Base-by-base conservation (phyloP, 305 asterid genomes). In the Fraxinus sp. region DNA sequence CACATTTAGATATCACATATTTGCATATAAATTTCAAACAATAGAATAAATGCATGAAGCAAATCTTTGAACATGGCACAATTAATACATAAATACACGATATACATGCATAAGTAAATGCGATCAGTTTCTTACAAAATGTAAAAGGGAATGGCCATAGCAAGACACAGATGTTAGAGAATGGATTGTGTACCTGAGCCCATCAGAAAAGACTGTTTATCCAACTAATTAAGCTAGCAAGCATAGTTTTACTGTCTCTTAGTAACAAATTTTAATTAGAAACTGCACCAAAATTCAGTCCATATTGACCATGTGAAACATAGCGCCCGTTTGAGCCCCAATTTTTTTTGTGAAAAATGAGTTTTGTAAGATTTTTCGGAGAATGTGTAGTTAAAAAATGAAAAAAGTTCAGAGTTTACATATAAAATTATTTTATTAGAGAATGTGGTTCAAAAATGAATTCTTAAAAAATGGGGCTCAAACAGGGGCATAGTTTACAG, bases 161-260 rank as follows among this genome's bases (percentile, higher is more conserved):
- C 66, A 55, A 55, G 66, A 55, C 66, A 55, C 10, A n/a, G 66
- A n/a, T 6, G 26, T n/a, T 18, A 55, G 26, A 55, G 66, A 55
- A 55, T n/a, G 18, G 66, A 3, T 55, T 55, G 66, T n/a, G 66
- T n/a, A 2, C 66, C 66, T 4, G 20, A 24, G 26, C 81, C 35
- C 74, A 62, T 84, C 57, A 76, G 77, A 32, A 22, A 62, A 79
- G 81, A 77, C 70, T 52, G 76, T n/a, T 22, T 80, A 74, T 62
- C 59, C 20, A 39, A 28, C 35, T 64, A 73, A 32, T 22, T 55
- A 26, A 64, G 41, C 26, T 75, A 52, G 77, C 49, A 73, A 7
- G 32, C 24, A 70, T 4, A 33, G 36, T 46, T 66, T 30, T 14
- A 46, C 16, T 76, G 79, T 37, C 62, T 77, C 1, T 39, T 32